Base-by-base conservation (phyloP, 225 moss, liverwort and hornwort genomes). In the Asterella californica region DNA sequence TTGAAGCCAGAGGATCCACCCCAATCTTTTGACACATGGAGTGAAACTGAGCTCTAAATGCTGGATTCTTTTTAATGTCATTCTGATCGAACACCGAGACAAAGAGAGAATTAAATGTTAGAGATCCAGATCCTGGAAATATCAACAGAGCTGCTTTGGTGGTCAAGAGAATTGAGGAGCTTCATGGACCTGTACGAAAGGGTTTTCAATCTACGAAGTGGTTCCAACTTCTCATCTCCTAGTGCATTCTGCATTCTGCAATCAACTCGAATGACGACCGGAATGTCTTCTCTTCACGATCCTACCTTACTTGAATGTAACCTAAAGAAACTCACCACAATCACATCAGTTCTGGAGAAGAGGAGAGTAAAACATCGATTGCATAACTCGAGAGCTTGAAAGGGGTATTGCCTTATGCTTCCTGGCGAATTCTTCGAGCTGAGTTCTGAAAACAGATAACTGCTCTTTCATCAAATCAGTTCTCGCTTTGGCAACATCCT, bases 401-500 rank as follows among this genome's bases (percentile, higher is more conserved):
- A 37, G 46, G 46, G 30, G 75, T 2, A 29, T 45, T 34, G 85
- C 89, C 89, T 97, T 97, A 77, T 94, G 96, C 90, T 93, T 97
- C 22, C 88, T 85, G 38, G 97, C 94, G 69, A 97, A 97, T 71
- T 97, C 94, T 74, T 97, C 97, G 10, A 97, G 92, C 66, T 97
- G 96, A 61, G 80, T 91, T 83, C 93, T 90, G 83, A 97, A 97
- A 30, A 94, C 91, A 71, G 84, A 79, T 21, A 97, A 84, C 86
- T 97, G 96, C 91, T 97, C 94, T 84, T 92, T 94, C 96, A 97
- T 97, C 36, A 82, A 90, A 72, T 97, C 96, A 15, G 91, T 92
- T 52, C 96, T 91, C 1, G 89, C 89, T 83, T 90, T 97, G 29
- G 96, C 96, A 59, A 94, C 94, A 94, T 97, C 93, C 81, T 94